Evolutionary conservation across 1,284 basidiomycete species (phyloP).

Genomic region (Heliocybe sulcata): DNA sequence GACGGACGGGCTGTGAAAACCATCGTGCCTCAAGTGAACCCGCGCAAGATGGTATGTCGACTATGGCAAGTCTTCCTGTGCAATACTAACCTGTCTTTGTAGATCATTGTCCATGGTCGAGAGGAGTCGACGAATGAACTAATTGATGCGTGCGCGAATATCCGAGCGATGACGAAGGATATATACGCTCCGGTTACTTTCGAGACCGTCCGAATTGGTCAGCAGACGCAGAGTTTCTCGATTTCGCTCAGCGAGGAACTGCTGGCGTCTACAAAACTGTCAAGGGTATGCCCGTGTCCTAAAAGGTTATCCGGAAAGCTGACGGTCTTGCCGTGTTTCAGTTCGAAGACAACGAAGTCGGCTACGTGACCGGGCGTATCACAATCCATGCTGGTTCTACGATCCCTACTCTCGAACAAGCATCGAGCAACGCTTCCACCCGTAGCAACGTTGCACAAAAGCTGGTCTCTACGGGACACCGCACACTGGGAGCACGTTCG

Average conservation of each 20-base stretch:
- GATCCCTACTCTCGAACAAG: constrained; percentile 60
- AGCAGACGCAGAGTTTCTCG: constrained; percentile 92
- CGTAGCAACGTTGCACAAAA: constrained; percentile 13
- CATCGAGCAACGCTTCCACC: constrained; percentile 9
- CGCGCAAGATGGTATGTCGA: constrained; percentile 77
- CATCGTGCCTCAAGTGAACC: constrained; percentile 94
- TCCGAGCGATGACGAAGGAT: constrained; percentile 85
- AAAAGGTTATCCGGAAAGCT: constrained; percentile 4
- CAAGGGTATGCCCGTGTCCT: constrained; percentile 52
- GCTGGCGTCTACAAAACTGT: constrained; percentile 78
- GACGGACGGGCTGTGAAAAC: constrained; percentile 97
- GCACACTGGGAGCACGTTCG: constrained; percentile 54
- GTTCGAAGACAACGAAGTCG: constrained; percentile 98
- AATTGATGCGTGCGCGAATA: constrained; percentile 73
- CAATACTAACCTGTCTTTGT: constrained; percentile 3
- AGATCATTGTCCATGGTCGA: constrained; percentile 87
- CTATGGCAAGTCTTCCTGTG: neutral
- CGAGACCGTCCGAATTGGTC: constrained; percentile 84
- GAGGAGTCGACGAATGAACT: constrained; percentile 62
- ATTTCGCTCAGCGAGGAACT: constrained; percentile 90
- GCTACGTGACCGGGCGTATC: constrained; percentile 83
- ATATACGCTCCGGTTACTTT: constrained; percentile 75
- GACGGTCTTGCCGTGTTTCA: constrained; percentile 21
- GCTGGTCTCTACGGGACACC: constrained; percentile 19
- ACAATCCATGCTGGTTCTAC: constrained; percentile 75